phyloP scores from a whole-genome alignment of 139 green algal genomes.

The Diplosphaera chodatii region DNA sequence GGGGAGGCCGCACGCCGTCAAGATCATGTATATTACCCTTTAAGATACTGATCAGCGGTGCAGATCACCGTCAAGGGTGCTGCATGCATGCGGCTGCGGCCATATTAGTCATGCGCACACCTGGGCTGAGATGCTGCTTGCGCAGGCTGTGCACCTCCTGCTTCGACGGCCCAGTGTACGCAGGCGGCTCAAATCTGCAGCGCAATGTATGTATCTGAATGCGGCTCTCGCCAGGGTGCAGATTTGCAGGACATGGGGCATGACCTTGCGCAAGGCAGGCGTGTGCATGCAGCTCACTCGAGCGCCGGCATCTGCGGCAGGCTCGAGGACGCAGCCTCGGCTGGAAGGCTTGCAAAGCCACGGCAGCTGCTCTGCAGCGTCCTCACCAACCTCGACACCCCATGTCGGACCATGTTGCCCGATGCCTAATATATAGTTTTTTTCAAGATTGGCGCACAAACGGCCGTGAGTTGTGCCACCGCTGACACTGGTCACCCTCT shows the following conservation, averaged over 20 bases:
- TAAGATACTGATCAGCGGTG: neutral
- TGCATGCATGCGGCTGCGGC: too few relatives aligned
- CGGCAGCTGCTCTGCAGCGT: neutral
- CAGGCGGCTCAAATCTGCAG: constrained; percentile 41
- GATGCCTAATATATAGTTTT: too few relatives aligned
- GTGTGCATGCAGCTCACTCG: neutral
- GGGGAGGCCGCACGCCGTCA: too few relatives aligned
- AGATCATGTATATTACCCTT: too few relatives aligned
- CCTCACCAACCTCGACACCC: neutral
- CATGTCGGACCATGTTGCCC: neutral
- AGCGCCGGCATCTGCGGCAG: neutral
- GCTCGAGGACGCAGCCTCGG: neutral
- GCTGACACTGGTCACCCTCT: too few relatives aligned
- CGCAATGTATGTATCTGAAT: too few relatives aligned
- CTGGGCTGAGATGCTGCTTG: constrained; percentile 77
- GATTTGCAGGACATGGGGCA: too few relatives aligned
- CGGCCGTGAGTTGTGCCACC: too few relatives aligned
- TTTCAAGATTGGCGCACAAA: too few relatives aligned
- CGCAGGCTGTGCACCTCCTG: constrained; percentile 74
- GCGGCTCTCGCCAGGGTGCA: too few relatives aligned
- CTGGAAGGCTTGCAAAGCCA: neutral
- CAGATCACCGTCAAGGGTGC: too few relatives aligned
- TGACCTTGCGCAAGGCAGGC: neutral
- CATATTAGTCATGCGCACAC: constrained; percentile 26
- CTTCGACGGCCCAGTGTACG: constrained; percentile 74